Evolutionary conservation across 768 basidiomycete species (phyloP), one percentile per base, ranked within the genome.

Genomic region (Suillus placidus): DNA sequence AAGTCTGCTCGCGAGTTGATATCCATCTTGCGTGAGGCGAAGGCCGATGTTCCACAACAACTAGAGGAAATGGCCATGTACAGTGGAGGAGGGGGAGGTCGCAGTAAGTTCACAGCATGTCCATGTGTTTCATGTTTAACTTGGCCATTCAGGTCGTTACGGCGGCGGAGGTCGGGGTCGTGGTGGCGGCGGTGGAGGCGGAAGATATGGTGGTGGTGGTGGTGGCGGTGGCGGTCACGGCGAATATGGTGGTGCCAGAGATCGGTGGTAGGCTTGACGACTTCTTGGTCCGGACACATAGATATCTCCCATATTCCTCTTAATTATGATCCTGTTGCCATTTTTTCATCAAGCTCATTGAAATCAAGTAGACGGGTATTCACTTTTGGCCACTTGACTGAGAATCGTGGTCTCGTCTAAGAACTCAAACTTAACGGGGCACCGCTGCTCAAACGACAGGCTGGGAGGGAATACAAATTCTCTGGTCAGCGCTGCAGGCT

Each of bases 1-100:
- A 97, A 97, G 80, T 88, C 90, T 68, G 96, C 97, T 30, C 92
- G 95, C 47, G 97, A 99, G 73, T 86, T 99, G 12, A 82, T 98
- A 65, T 83, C 78, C 64, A 97, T 99, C 68, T 80, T 99, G 67
- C 82, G 85, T 63, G 95, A 97, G 77, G 93, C 94, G 26, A 95
- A 95, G 74, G 88, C 94, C 16, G 80, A 82, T 56, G 84, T 98
- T 42, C 94, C 96, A 32, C 87, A 94, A 64, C 93, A 97, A 72
- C 83, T 99, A 0, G 91, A 96, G 77, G 93, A 97, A 80, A 97
- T 97, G 95, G 85, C 85, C 0, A 89, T 89, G 83, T 95, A 88
- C 76, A 88, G 93, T 58, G 90, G 92, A 51, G 90, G 94, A 13
- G 91, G 92, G 30, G 90, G 88, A 61, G 87, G 89, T 66, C 83